Percentiles rank a stretch among this genome's conserved stretches.
Conservation (phyloP, 169 alveolate species). For the Perkinsus marinus region DNA sequence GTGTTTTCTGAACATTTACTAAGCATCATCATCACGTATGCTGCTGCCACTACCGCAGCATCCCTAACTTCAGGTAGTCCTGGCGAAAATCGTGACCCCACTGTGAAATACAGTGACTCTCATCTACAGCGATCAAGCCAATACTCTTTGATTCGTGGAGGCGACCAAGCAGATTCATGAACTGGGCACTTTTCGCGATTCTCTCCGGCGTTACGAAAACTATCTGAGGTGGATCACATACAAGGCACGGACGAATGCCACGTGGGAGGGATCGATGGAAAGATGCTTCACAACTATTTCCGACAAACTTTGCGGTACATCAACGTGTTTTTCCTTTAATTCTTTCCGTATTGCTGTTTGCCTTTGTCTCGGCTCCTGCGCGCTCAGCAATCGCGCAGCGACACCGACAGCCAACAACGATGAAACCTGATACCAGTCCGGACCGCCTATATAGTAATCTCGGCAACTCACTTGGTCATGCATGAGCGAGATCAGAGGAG, state of each 20-base stretch:
- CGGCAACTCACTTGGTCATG: slow-evolving; percentile 56
- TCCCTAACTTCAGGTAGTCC: slow-evolving; percentile 67
- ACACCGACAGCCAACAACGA: not conserved
- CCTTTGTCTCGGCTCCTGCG: not conserved
- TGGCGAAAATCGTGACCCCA: slow-evolving; percentile 97
- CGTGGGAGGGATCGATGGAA: not conserved
- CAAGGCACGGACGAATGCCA: not conserved
- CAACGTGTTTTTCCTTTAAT: not conserved
- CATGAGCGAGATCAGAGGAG: slow-evolving; percentile 72
- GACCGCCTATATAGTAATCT: too few species aligned
- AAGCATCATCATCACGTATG: not conserved
- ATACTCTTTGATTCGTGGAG: slow-evolving; percentile 53
- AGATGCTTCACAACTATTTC: not conserved
- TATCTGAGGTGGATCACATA: slow-evolving; percentile 15
- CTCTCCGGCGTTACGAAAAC: slow-evolving; percentile 83
- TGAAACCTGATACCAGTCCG: not conserved
- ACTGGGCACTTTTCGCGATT: slow-evolving; percentile 50
- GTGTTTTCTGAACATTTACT: slow-evolving; percentile 27
- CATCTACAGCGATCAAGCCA: slow-evolving; percentile 85
- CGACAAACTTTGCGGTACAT: too few species aligned
- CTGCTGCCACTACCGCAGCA: slow-evolving; percentile 12
- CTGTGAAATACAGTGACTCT: slow-evolving; percentile 94
- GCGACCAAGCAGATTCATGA: slow-evolving; percentile 41
- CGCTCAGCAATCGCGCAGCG: not conserved
- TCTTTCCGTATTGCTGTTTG: not conserved